A percentile compares a stretch with the other conserved stretches of the same genome.
These are phyloP conservation scores for Colletotrichum sp. DNA, from an alignment of 2,329 filamentous ascomycete species.

Conservation along the genomic window DNA sequence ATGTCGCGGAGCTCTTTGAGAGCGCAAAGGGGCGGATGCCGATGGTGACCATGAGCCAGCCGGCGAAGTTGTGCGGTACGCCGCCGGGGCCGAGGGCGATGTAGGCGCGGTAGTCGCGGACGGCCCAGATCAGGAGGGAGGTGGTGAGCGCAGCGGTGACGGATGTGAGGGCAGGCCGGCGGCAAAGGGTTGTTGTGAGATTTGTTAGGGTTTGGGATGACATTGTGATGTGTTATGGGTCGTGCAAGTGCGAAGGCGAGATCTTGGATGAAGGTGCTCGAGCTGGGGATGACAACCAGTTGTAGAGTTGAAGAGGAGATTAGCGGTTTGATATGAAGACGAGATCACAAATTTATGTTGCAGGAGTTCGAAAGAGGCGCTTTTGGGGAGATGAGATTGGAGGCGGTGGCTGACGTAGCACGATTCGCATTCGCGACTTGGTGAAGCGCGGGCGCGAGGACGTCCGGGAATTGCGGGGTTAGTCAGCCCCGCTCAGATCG, in stretches of 20 bases:
- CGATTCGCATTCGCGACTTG: not conserved
- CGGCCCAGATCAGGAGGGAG: not conserved
- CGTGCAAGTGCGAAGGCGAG: too few species aligned
- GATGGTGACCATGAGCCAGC: conserved; percentile 37
- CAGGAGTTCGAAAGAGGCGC: not conserved
- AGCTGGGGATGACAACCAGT: not conserved
- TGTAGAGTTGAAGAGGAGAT: not conserved
- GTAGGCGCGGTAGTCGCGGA: conserved; percentile 39
- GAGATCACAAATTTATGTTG: not conserved
- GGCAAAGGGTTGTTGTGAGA: not conserved
- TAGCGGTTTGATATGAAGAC: rapidly evolving
- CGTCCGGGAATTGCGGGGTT: not conserved
- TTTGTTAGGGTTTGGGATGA: not conserved
- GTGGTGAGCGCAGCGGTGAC: not conserved
- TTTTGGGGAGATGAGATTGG: not conserved
- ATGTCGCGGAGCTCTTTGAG: not conserved
- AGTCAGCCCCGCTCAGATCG: not conserved
- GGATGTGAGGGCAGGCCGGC: not conserved
- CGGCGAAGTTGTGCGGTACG: conserved; percentile 43
- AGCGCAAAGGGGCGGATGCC: conserved; percentile 14
- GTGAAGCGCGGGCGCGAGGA: not conserved
- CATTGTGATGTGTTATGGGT: too few species aligned
- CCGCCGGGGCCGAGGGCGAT: conserved; percentile 49
- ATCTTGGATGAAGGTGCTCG: rapidly evolving
- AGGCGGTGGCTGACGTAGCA: not conserved